These are phyloP conservation scores for Cadophora luteo-olivacea DNA, from an alignment of 2,329 filamentous ascomycete genomes.

Conservation along the genomic window DNA sequence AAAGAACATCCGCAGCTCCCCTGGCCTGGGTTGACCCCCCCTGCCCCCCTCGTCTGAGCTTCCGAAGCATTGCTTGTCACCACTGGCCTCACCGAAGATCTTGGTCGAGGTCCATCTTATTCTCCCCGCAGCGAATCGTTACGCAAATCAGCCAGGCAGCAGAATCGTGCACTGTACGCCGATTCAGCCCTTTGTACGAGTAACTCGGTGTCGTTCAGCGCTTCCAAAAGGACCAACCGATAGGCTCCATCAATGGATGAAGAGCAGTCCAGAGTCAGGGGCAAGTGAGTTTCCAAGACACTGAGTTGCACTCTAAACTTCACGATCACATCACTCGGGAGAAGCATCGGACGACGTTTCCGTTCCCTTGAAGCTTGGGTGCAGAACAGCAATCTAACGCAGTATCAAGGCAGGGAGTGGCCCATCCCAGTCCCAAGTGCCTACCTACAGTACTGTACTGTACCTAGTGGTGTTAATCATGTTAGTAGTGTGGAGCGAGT, in stretches of 20 bases:
- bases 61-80: slow-evolving; percentile 2
- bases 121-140: neutral
- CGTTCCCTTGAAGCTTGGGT: slow-evolving; percentile 15
- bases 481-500: slow-evolving; percentile 2
- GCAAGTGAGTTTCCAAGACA: neutral
- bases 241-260: neutral
- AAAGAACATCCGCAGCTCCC: slow-evolving; percentile 14
- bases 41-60: slow-evolving; percentile 4
- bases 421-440: neutral
- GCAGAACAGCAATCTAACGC: slow-evolving; percentile 12
- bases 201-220: neutral
- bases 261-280: neutral
- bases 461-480: neutral
- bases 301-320: neutral
- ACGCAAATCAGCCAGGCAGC: neutral
- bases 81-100: slow-evolving; percentile 1
- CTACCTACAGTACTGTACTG: no score
- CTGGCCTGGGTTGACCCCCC: neutral
- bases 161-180: slow-evolving; percentile 4
- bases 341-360: slow-evolving; percentile 18
- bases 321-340: neutral
- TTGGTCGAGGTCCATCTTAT: neutral
- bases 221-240: neutral
- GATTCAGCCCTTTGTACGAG: slow-evolving; percentile 7
- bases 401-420: neutral